phyloP scores from a whole-genome alignment of 306 rosid species.

The Cucurbita ficifolia region DNA sequence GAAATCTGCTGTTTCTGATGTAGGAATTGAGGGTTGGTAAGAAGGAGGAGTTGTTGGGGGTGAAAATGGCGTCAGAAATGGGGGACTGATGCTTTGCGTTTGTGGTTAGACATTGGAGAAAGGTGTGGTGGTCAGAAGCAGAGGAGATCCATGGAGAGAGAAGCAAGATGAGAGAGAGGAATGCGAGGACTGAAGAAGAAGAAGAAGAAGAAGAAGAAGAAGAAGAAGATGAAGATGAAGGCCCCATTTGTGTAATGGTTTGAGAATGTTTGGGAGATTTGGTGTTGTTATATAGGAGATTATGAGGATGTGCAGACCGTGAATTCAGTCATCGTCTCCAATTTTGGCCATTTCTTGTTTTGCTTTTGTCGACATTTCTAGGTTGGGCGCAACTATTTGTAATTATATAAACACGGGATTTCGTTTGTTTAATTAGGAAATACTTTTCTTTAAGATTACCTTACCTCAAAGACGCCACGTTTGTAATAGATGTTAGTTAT shows the following conservation, averaged over 20 bases:
- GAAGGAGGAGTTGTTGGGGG: constrained; percentile 8
- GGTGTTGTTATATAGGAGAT: too few species aligned
- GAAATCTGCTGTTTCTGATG: constrained; percentile 13
- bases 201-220: neutral
- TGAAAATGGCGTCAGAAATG: constrained; percentile 9
- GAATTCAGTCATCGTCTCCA: too few species aligned
- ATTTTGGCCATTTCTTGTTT: too few species aligned
- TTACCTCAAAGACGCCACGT: too few species aligned
- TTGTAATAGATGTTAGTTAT: too few species aligned
- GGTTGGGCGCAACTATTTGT: too few species aligned
- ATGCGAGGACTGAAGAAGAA: neutral
- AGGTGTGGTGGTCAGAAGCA: neutral
- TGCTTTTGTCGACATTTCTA: too few species aligned
- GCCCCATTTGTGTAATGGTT: neutral
- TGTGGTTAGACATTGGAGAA: neutral
- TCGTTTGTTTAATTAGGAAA: too few species aligned
- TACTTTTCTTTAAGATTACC: too few species aligned
- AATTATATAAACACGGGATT: too few species aligned
- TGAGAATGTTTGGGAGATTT: neutral
- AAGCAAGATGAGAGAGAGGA: neutral
- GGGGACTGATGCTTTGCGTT: neutral
- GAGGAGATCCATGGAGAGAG: neutral
- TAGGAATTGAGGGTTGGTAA: neutral
- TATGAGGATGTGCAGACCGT: too few species aligned
- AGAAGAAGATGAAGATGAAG: too few species aligned